These are phyloP conservation scores for Botrytis byssoidea DNA, from an alignment of 2,329 filamentous ascomycete genomes.

Conservation along the genomic window DNA sequence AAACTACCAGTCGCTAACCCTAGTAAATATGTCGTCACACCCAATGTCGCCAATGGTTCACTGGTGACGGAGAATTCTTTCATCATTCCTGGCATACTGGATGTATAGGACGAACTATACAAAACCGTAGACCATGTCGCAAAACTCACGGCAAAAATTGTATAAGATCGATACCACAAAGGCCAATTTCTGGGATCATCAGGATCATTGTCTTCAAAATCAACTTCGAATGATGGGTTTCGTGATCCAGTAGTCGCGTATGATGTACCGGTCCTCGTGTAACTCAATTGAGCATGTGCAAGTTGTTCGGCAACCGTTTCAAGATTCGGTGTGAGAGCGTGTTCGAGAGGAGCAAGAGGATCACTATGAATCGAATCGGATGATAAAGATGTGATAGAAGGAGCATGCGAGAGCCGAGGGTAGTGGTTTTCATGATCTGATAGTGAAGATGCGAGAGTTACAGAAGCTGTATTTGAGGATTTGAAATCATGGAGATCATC, in stretches of 20 bases:
- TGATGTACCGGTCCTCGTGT: conserved; percentile 45
- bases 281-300: conserved; percentile 39
- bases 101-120: conserved; percentile 78
- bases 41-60: conserved; percentile 65
- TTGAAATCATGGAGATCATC: conserved; percentile 22
- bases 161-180: conserved; percentile 45
- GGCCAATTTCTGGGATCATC: conserved; percentile 70
- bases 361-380: conserved; percentile 33
- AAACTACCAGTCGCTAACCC: conserved; percentile 72
- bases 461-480: conserved; percentile 15
- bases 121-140: conserved; percentile 52
- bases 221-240: conserved; percentile 66
- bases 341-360: conserved; percentile 42
- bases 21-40: conserved; percentile 74
- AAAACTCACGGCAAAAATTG: conserved; percentile 41
- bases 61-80: conserved; percentile 60
- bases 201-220: conserved; percentile 63
- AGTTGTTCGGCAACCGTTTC: conserved; percentile 44
- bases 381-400: conserved; percentile 23
- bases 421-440: conserved; percentile 29
- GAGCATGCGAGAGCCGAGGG: conserved; percentile 11
- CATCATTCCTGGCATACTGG: conserved; percentile 67
- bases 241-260: conserved; percentile 46
- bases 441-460: conserved; percentile 17
- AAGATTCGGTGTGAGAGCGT: conserved; percentile 41